These are phyloP conservation scores for Hyaloperonospora arabidopsidis DNA, from an alignment of 352 stramenopile species.

Conservation along the genomic window DNA sequence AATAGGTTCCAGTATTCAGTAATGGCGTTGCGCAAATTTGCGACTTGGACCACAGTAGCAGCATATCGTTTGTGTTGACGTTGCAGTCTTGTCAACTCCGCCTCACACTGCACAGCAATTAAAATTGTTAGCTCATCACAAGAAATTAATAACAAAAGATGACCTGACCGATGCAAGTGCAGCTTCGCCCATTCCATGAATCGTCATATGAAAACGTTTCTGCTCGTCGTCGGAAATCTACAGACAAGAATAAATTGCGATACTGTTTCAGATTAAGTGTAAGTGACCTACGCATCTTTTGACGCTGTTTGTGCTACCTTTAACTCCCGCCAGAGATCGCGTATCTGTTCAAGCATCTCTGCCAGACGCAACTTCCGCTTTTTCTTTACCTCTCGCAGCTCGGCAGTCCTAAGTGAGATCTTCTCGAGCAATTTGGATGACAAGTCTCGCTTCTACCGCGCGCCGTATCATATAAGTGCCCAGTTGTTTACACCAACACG, in stretches of 20 bases:
- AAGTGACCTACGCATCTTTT: not conserved
- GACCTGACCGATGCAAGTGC: conserved; percentile 22
- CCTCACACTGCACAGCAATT: conserved; percentile 15
- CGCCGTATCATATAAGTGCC: not conserved
- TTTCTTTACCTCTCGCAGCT: conserved; percentile 29
- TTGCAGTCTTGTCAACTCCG: conserved; percentile 24
- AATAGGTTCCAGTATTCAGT: conserved; percentile 21
- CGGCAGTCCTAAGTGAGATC: conserved; percentile 27
- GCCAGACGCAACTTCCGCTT: conserved; percentile 19
- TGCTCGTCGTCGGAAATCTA: conserved; percentile 29
- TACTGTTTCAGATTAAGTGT: not conserved
- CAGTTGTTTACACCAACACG: too few species aligned
- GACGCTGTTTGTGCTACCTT: conserved; percentile 8
- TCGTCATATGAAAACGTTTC: conserved; percentile 21
- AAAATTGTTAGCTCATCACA: not conserved
- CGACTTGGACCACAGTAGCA: conserved; percentile 17
- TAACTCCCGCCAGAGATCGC: conserved; percentile 28
- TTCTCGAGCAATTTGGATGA: conserved; percentile 29
- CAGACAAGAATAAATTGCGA: not conserved
- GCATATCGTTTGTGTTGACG: conserved; percentile 22
- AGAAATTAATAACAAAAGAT: not conserved
- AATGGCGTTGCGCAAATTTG: conserved; percentile 20
- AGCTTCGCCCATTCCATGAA: conserved; percentile 21
- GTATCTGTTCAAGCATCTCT: conserved; percentile 30
- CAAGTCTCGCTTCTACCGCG: conserved; percentile 16